These are phyloP conservation scores for Ceratocystis variospora DNA, from an alignment of 2,329 filamentous ascomycete species.

Conservation along the genomic window DNA sequence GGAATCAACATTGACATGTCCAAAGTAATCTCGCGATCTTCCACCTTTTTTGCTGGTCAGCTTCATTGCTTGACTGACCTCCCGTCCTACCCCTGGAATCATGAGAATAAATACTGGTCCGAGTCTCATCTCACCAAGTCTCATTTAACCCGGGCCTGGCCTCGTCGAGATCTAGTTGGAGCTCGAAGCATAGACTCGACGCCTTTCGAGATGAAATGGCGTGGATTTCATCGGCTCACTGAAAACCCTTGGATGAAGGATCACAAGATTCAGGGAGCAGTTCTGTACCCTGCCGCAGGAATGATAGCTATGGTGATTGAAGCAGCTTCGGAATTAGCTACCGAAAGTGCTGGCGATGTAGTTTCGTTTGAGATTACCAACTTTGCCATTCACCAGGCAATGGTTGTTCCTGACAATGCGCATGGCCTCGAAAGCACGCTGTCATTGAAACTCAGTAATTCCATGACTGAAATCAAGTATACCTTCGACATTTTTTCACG, in stretches of 20 bases:
- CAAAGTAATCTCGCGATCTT: slow-evolving; percentile 19
- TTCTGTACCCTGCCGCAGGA: slow-evolving; percentile 38
- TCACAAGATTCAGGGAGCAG: slow-evolving; percentile 37
- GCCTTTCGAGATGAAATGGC: slow-evolving; percentile 36
- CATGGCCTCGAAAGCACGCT: slow-evolving; percentile 38
- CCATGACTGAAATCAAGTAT: slow-evolving; percentile 21
- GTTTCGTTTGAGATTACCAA: slow-evolving; percentile 30
- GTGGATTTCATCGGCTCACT: slow-evolving; percentile 34
- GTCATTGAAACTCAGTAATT: slow-evolving; percentile 28
- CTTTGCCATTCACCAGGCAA: slow-evolving; percentile 36
- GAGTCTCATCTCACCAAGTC: slow-evolving; percentile 35
- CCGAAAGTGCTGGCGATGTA: background rate
- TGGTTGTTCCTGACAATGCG: slow-evolving; percentile 35
- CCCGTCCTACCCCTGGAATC: slow-evolving; percentile 43
- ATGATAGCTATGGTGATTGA: slow-evolving; percentile 38
- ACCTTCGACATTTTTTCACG: slow-evolving; percentile 37
- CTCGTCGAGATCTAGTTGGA: slow-evolving; percentile 39
- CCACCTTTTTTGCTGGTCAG: too few relatives aligned
- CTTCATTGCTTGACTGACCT: slow-evolving; percentile 31
- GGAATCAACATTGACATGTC: slow-evolving; percentile 27
- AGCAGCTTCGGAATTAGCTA: slow-evolving; percentile 31
- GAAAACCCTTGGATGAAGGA: slow-evolving; percentile 41
- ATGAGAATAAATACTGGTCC: slow-evolving; percentile 39
- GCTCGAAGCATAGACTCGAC: slow-evolving; percentile 32
- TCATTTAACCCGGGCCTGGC: slow-evolving; percentile 32